Base-by-base conservation (phyloP, 768 basidiomycete genomes). In the Rhizopogon roseolus region DNA sequence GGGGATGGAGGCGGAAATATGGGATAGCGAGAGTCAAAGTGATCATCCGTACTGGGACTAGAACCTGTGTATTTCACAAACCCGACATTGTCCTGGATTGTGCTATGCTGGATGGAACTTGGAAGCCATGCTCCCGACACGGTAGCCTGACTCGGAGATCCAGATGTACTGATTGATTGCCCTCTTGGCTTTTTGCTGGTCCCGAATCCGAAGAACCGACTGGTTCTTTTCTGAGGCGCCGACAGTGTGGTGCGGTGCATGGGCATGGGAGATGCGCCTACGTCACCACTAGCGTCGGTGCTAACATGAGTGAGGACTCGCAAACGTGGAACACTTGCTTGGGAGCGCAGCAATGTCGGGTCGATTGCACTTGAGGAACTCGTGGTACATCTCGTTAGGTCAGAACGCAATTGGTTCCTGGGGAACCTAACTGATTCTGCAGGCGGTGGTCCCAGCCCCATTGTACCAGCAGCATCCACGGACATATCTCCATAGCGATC, bases 191-290 rank as follows among this genome's bases (percentile, higher is more conserved):
- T 59, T 55, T 62, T 49, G 36, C 61, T 60, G 11, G 64, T 62
- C 22, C 67, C 64, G 39, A 69, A 69, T 0, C 69, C 59, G 27
- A 68, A 68, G 49, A 68, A 68, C 39, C 61, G 56, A 60, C 84
- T 85, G n/a, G 71, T 68, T 7, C 83, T 74, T 62, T 75, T 76
- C 49, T 53, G 55, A n/a, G 63, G 59, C 11, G 42, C 17, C 39
- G 62, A 56, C 28, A 61, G 40, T 1, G 17, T 49, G 41, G 56
- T 28, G 1, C 67, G 71, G 6, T 57, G 63, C 34, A 57, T 0
- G 14, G 63, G 65, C 29, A 57, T 67, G 4, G 88, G 89, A 0
- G 84, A 80, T 56, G 86, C 84, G 28, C 87, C 87, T 19, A 90
- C 77, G 25, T 83, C 86, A 29, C 82, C 85, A 5, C 74, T 65